Base-by-base conservation (phyloP, 305 asterid species). In the Petunia hybrid region DNA sequence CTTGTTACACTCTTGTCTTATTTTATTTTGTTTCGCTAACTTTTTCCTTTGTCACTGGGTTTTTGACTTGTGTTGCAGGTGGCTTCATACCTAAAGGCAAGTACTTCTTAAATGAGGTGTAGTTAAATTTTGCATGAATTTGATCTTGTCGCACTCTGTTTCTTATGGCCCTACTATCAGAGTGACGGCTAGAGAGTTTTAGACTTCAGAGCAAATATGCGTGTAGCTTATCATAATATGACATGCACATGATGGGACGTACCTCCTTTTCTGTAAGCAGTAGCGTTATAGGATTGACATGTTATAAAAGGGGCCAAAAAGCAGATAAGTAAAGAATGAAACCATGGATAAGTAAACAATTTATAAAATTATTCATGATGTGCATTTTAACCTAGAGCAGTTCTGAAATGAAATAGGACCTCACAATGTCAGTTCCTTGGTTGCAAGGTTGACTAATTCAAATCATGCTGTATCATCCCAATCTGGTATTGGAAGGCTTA, bases 1-100 rank as follows among this genome's bases (percentile, higher is more conserved):
- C 63, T 7, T 48, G 12, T 73, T 16, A 40, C 45, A 12, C 14
- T 75, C 67, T 41, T 67, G 39, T 48, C 46, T 71, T 65, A 10
- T 79, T 59, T 66, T 82, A 43, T 41, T 79, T 31, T 14, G 13
- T 76, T 16, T 60, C 22, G 36, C 84, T 71, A 16, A 48, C 78
- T 81, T 51, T 82, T 53, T 80, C 16, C 61, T 86, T 89, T 76
- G 31, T 85, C 85, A 8, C 59, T 51, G 62, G 16, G 35, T 71
- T 64, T 53, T 71, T 87, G 64, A 60, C 69, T 86, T 80, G 48
- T 79, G 53, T 90, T 86, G 41, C 97, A 95, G 98, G 93, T 83
- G 74, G 94, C 98, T 76, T 80, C 91, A 78, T 85, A 91, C 87
- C 89, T 85, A 46, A 94, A 95, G 98, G 99, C 82, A 76, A 74